Conservation (phyloP, 306 rosid species). For the Lathyrus oleraceus region DNA sequence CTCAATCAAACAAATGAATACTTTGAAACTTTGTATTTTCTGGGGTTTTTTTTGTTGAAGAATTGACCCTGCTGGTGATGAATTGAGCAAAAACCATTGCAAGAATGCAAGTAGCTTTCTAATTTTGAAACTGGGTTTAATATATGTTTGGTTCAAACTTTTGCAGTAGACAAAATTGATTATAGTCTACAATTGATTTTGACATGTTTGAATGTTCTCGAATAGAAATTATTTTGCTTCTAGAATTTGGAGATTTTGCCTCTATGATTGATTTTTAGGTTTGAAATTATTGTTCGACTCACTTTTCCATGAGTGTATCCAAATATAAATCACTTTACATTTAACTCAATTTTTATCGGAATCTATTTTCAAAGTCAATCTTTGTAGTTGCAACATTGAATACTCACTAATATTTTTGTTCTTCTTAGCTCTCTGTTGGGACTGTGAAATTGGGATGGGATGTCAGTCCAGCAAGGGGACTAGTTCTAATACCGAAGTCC, state of each 20-base stretch:
- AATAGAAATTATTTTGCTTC: not conserved
- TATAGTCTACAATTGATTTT: not conserved
- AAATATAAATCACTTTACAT: not conserved
- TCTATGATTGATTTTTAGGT: not conserved
- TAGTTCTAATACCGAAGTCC: constrained; percentile 25
- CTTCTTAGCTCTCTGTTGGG: constrained; percentile 8
- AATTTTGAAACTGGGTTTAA: not conserved
- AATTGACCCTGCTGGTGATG: constrained; percentile 3
- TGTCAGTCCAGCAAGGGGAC: constrained; percentile 57
- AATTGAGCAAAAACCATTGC: not conserved
- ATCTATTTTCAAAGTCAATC: not conserved
- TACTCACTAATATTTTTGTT: not conserved
- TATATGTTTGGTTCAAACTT: not conserved
- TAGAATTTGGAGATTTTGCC: not conserved
- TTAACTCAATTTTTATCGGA: not conserved
- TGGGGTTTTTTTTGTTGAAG: constrained; percentile 12
- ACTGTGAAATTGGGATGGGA: constrained; percentile 59
- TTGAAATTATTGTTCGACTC: too few species aligned
- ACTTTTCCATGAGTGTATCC: not conserved
- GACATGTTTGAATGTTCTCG: not conserved
- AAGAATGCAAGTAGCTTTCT: not conserved
- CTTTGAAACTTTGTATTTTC: not conserved
- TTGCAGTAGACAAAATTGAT: not conserved
- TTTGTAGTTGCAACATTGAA: not conserved
- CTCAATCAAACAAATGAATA: not conserved